phyloP scores from a whole-genome alignment of 306 rosid species.

The Benincasa hispida region DNA sequence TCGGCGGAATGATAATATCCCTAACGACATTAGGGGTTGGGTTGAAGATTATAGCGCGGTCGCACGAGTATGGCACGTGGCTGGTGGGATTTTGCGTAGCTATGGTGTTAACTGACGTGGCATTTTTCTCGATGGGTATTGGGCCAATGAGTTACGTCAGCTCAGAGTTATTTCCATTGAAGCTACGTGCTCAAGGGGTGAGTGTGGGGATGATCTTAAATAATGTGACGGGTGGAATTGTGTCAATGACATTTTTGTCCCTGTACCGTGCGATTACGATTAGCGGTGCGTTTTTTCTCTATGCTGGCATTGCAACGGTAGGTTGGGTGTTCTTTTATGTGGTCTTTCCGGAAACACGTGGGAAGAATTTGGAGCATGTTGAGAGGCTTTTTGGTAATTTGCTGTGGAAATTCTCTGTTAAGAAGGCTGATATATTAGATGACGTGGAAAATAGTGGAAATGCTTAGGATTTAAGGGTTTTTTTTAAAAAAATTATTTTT shows the following conservation, averaged over 20 bases:
- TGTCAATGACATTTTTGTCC: constrained; percentile 73
- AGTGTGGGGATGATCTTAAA: constrained; percentile 50
- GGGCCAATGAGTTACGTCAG: constrained; percentile 79
- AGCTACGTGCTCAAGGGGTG: constrained; percentile 65
- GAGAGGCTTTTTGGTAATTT: constrained; percentile 59
- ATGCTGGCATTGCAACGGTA: constrained; percentile 18
- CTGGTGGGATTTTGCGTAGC: constrained; percentile 36
- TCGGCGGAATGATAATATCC: constrained; percentile 40
- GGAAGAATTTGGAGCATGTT: constrained; percentile 61
- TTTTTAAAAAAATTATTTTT: too few relatives aligned
- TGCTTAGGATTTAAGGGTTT: too few relatives aligned
- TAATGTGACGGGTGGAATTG: constrained; percentile 36
- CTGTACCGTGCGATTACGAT: constrained; percentile 27
- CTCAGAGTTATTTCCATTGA: constrained; percentile 60
- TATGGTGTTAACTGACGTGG: constrained; percentile 34
- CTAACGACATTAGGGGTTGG: constrained; percentile 18
- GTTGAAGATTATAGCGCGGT: constrained; percentile 30
- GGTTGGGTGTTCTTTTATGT: constrained; percentile 47
- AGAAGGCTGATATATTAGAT: background rate
- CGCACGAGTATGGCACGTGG: constrained; percentile 20
- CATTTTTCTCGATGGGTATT: constrained; percentile 59
- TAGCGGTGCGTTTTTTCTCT: constrained; percentile 72
- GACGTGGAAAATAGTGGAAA: background rate
- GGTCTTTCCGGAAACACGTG: constrained; percentile 65
- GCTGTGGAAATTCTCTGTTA: constrained; percentile 14